phyloP scores from a whole-genome alignment of 1,139 yeast species.

The Hanseniaspora sp. region DNA sequence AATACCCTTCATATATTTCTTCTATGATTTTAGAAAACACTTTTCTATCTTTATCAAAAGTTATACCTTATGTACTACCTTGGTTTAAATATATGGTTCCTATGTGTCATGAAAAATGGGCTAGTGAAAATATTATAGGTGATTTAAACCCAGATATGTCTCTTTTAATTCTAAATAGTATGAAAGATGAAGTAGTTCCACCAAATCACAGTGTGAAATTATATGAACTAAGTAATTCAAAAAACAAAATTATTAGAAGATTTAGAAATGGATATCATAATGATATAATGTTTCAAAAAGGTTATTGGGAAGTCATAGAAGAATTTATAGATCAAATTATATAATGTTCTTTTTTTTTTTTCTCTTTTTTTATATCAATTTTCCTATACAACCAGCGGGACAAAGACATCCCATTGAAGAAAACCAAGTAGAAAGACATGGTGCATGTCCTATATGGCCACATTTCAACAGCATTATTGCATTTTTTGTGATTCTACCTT shows the following conservation, averaged over 20 bases:
- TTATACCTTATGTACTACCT: slow-evolving; percentile 78
- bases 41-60: slow-evolving; percentile 63
- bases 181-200: slow-evolving; percentile 82
- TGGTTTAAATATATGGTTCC: slow-evolving; percentile 44
- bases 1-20: slow-evolving; percentile 38
- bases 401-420: slow-evolving; percentile 52
- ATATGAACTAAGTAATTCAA: slow-evolving; percentile 39
- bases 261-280: slow-evolving; percentile 62
- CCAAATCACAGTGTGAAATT: slow-evolving; percentile 67
- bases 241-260: slow-evolving; percentile 38
- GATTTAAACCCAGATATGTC: slow-evolving; percentile 48
- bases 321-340: slow-evolving; percentile 36
- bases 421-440: slow-evolving; percentile 73
- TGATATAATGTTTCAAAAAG: slow-evolving; percentile 62
- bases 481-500: slow-evolving; percentile 65
- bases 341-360: not conserved
- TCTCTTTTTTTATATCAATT: not conserved
- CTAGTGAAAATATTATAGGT: slow-evolving; percentile 53
- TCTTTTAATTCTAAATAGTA: slow-evolving; percentile 60
- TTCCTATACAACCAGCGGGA: slow-evolving; percentile 60
- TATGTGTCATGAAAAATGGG: slow-evolving; percentile 75
- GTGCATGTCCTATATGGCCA: slow-evolving; percentile 82
- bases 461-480: slow-evolving; percentile 59
- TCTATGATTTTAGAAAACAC: slow-evolving; percentile 80
- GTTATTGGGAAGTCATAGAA: slow-evolving; percentile 61